phyloP scores from a whole-genome alignment of 148 eudicot species.

The Hydrangea macrophylla region DNA sequence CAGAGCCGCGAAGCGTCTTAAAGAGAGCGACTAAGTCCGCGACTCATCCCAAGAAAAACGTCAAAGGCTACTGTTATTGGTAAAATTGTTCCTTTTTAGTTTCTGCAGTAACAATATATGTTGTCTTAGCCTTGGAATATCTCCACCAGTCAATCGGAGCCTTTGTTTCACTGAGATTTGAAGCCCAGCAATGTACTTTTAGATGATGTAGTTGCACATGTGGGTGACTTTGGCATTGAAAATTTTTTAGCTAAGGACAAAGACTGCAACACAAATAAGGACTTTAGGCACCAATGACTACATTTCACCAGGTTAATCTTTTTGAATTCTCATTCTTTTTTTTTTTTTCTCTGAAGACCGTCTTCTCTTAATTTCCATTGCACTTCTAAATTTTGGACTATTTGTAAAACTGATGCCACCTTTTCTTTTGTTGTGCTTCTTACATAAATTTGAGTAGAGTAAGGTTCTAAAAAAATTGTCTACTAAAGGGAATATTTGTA shows the following conservation, averaged over 20 bases:
- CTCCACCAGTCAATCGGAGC: neutral
- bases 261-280: neutral
- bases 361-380: neutral
- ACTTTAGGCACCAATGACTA: neutral
- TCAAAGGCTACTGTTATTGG: too few species aligned
- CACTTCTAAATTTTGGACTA: neutral
- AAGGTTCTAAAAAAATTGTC: neutral
- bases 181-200: neutral
- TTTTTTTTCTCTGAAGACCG: too few species aligned
- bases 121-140: neutral
- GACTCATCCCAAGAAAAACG: too few species aligned
- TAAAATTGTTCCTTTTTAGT: too few species aligned
- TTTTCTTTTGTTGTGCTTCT: too few species aligned
- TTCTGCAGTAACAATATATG: too few species aligned
- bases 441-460: neutral
- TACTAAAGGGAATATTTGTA: neutral
- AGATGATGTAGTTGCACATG: neutral
- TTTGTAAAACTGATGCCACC: neutral
- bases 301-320: neutral
- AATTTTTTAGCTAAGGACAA: neutral
- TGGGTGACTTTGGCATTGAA: neutral
- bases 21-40: too few species aligned
- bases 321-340: too few species aligned
- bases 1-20: too few species aligned
- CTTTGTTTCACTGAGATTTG: neutral